Conservation (phyloP, 2,329 filamentous ascomycete species). For the Alternaria incomplexa region DNA sequence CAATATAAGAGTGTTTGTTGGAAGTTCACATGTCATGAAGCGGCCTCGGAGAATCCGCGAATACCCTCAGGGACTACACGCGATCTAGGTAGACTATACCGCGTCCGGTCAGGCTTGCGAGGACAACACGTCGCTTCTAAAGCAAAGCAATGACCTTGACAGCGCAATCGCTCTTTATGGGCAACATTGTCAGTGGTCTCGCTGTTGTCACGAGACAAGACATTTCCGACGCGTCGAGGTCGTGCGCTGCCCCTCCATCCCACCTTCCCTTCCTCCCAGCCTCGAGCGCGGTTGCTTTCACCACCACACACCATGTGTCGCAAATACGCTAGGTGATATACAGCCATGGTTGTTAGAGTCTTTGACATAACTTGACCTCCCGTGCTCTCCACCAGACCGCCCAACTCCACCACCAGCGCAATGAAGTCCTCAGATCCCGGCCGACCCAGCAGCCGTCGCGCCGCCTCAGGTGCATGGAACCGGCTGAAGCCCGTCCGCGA, state of each 20-base stretch:
- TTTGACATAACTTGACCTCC: neutral
- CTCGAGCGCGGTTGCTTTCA: conserved; percentile 26
- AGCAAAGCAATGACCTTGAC: neutral
- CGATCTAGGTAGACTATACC: neutral
- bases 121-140: neutral
- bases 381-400: neutral
- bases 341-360: neutral
- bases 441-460: conserved; percentile 46
- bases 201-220: neutral
- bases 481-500: conserved; percentile 72
- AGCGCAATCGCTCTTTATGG: neutral
- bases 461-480: conserved; percentile 48
- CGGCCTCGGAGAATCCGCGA: neutral
- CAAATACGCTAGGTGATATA: neutral
- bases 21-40: neutral
- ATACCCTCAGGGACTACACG: neutral
- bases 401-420: neutral
- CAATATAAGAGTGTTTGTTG: neutral
- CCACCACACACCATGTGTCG: conserved; percentile 9
- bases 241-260: conserved; percentile 26
- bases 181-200: neutral
- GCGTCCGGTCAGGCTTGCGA: conserved; percentile 11
- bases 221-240: conserved; percentile 4
- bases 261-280: conserved; percentile 28
- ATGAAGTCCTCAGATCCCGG: conserved; percentile 42